Evolutionary conservation across 1,139 yeast genomes (phyloP), one percentile per base, ranked within the genome.

Genomic region (Barnettozyma hawaiiensis): DNA sequence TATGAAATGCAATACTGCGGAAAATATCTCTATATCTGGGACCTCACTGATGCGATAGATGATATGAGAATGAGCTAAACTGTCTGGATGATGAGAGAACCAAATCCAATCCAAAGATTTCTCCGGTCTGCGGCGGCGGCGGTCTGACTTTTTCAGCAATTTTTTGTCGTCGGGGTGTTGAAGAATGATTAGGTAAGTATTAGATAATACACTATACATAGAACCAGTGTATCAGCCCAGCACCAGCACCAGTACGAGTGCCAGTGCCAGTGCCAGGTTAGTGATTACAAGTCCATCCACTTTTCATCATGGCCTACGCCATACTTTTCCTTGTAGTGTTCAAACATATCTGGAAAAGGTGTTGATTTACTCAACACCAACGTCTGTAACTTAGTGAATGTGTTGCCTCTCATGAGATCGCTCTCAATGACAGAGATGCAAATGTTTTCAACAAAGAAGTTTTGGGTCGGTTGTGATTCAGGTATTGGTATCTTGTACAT

Each of bases 381-480:
- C 3, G 66, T 63, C 29, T 70, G 63, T 5, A 66, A 55, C 20
- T 71, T 60, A 2, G 79, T 70, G 7, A 72, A 67, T 1, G 77
- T 55, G 46, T 77, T 78, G 0, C 80, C 83, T 48, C 70, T 73
- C 32, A 78, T 54, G 24, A 76, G 57, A 44, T 73, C 75, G 45
- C 75, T 76, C 50, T 75, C 82, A 27, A 75, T 70, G 19, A 78
- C 55, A 4, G 76, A 61, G 9, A 75, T 63, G 38, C 78, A 59
- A 4, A 78, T 52, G 45, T 76, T 77, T 45, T 77, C 83, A 5
- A 71, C 57, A 39, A 63, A 55, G 31, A 45, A 29, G 7, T 32
- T 19, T 14, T 47, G 48, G 6, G 47, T 27, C 9, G 46, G 47
- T 7, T 43, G 33, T 4, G 44, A 22, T 21, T 49, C 49, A n/a